phyloP scores from a whole-genome alignment of 371 early-diverging fungal species.

The Edhazardia aedis region DNA sequence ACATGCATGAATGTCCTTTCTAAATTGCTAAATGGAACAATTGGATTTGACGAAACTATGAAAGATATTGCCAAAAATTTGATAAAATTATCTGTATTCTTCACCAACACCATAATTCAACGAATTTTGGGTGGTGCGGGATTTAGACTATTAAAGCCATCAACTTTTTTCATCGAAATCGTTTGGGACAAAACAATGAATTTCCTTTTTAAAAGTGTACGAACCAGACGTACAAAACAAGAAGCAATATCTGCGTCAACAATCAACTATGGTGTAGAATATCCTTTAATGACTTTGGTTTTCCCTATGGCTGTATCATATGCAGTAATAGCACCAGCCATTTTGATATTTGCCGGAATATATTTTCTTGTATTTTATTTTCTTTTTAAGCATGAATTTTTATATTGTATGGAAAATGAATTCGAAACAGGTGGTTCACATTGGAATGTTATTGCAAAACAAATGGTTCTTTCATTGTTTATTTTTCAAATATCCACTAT shows the following conservation, averaged over 20 bases:
- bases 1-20: constrained; percentile 15
- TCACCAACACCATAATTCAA: constrained; percentile 45
- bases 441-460: constrained; percentile 27
- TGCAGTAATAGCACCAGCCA: constrained; percentile 33
- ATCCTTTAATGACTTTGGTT: constrained; percentile 39
- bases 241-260: constrained; percentile 22
- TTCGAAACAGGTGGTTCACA: constrained; percentile 44
- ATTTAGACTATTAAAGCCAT: constrained; percentile 38
- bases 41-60: constrained; percentile 5
- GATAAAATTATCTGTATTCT: constrained; percentile 32
- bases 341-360: constrained; percentile 35
- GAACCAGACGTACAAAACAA: constrained; percentile 19
- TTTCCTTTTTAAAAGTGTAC: constrained; percentile 13
- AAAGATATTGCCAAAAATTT: constrained; percentile 15
- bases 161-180: constrained; percentile 23
- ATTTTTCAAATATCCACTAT: constrained; percentile 35
- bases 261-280: constrained; percentile 40
- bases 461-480: constrained; percentile 36
- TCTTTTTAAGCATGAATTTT: constrained; percentile 42
- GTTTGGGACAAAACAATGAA: too few species aligned
- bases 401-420: constrained; percentile 39
- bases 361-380: constrained; percentile 38
- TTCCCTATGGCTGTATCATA: constrained; percentile 45
- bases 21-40: constrained; percentile 12
- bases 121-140: constrained; percentile 28